A percentile compares a stretch with the other conserved stretches of the same genome.
Conservation (phyloP, 169 alveolate species). For the Plasmodium blacklocki region DNA sequence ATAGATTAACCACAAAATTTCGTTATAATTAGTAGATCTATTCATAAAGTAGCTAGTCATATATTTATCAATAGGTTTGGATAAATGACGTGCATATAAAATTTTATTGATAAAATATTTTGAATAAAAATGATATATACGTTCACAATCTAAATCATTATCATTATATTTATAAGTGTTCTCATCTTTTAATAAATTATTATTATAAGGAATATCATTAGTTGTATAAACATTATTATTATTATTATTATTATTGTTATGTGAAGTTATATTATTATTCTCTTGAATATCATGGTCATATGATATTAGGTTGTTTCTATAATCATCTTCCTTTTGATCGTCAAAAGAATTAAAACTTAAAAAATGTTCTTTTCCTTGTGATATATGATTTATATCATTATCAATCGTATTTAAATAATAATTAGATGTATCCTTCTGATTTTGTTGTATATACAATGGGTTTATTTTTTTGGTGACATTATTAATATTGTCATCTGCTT, state of each 20-base stretch:
- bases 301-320: background rate
- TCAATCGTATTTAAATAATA: background rate
- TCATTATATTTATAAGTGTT: slow-evolving; percentile 1
- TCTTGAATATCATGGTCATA: background rate
- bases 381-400: too few relatives aligned
- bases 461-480: background rate
- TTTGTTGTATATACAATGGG: background rate
- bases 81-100: slow-evolving; percentile 11
- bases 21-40: slow-evolving; percentile 34
- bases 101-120: slow-evolving; percentile 28
- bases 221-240: too few relatives aligned
- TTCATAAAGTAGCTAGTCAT: slow-evolving; percentile 25
- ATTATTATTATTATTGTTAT: background rate
- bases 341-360: too few relatives aligned
- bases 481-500: background rate
- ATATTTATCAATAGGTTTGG: slow-evolving; percentile 14
- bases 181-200: background rate
- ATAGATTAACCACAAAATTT: slow-evolving; percentile 25
- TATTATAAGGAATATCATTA: background rate
- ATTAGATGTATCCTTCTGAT: background rate
- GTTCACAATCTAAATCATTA: slow-evolving; percentile 19
- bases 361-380: too few relatives aligned
- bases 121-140: slow-evolving; percentile 55
- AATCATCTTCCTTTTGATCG: too few relatives aligned
- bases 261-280: background rate